Percentiles rank a stretch among this genome's conserved stretches.
phyloP scores from a whole-genome alignment of 2,329 filamentous ascomycete genomes.

The Botryotinia calthae region DNA sequence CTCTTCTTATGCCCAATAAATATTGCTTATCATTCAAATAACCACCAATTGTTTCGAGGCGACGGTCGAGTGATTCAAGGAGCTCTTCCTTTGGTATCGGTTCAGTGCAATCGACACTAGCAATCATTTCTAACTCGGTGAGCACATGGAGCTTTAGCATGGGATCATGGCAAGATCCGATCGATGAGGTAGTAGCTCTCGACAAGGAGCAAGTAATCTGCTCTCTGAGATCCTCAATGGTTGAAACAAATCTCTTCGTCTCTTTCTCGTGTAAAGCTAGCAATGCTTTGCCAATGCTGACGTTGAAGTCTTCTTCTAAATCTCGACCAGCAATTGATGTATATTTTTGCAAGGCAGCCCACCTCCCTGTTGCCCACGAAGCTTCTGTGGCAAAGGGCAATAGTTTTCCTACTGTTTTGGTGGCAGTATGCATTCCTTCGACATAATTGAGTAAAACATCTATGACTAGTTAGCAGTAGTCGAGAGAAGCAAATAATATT shows the following conservation, averaged over 20 bases:
- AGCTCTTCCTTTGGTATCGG: constrained; percentile 39
- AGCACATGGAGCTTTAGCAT: constrained; percentile 84
- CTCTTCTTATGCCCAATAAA: constrained; percentile 78
- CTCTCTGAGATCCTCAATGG: constrained; percentile 64
- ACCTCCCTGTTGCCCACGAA: constrained; percentile 84
- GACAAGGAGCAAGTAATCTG: constrained; percentile 73
- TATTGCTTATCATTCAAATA: constrained; percentile 94
- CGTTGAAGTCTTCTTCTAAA: constrained; percentile 68
- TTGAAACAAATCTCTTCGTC: constrained; percentile 50
- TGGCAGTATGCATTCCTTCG: constrained; percentile 62
- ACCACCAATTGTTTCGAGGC: constrained; percentile 85
- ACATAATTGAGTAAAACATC: constrained; percentile 85
- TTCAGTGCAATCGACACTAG: constrained; percentile 45
- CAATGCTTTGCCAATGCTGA: constrained; percentile 70
- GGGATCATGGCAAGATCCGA: constrained; percentile 81
- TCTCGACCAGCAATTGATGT: constrained; percentile 49
- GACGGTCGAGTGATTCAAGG: constrained; percentile 62
- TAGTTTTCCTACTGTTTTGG: constrained; percentile 56
- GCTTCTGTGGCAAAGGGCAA: constrained; percentile 87
- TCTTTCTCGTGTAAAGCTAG: constrained; percentile 57
- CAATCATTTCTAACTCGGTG: constrained; percentile 80
- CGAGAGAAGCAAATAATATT: background rate
- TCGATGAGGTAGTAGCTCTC: constrained; percentile 70
- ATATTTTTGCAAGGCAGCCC: constrained; percentile 71
- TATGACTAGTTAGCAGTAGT: constrained; percentile 39